Base-by-base conservation (phyloP, 129 eudicot genomes). In the Pulicaria dysenterica region DNA sequence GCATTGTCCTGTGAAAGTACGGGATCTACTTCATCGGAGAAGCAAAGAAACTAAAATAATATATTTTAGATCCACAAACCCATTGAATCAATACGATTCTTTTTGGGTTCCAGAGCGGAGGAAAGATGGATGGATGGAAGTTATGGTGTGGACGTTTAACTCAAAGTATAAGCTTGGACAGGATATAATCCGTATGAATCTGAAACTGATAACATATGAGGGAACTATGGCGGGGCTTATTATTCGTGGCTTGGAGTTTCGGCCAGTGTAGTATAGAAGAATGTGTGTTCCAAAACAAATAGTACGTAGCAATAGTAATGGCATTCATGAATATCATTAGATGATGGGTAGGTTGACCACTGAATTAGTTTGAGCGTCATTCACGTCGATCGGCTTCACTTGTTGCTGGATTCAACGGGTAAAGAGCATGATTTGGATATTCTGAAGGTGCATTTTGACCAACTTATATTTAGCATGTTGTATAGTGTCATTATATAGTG, bases 371-470 rank as follows among this genome's bases (percentile, higher is more conserved):
- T 24, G 95, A 85, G 57, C 88, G 90, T 3, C 79, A 78, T 66
- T 83, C 84, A 0, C 83, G 95, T 58, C 70, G 88, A 31, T 88
- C 87, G 0, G 57, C 69, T 14, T 77, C 88, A 31, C 59, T 88
- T 74, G 81, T 75, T 48, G 46, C 38, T 0, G 82, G 82, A 46
- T 6, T 73, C 12, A 47, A 14, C 10, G 76, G 70, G 10, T 85
- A 34, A 82, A 4, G 63, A n/a, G 38, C 36, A 1, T 2, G 1
- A 3, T 11, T 65, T 6, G 0, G 61, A 55, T 55, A 38, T 55
- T 12, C 36, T 24, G 31, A 24, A 24, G 31, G 31, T 24, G 31
- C 31, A 24, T 24, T 24, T 24, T 24, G 31, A 24, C 31, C 31
- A 24, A 24, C 31, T 24, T 24, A 24, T 24, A 24, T 1, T 24